A percentile compares a stretch with the other conserved stretches of the same genome.
Conservation (phyloP, 2,329 filamentous ascomycete genomes). For the Fusarium mexicanum region DNA sequence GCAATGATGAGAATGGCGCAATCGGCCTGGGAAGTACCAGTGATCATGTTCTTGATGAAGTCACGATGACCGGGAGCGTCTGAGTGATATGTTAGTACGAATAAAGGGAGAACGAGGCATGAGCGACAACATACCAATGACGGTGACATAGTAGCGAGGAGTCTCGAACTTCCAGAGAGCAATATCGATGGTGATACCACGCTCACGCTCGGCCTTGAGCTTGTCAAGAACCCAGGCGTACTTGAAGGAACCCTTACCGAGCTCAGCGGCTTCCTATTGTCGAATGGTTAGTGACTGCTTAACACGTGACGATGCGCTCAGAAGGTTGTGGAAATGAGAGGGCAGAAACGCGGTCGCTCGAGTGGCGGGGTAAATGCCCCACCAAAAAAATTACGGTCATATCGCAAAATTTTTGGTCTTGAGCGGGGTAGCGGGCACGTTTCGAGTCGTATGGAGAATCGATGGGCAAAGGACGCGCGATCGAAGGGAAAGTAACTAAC, state of each 20-base stretch:
- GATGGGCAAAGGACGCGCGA: constrained; percentile 16
- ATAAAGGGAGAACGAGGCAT: not conserved
- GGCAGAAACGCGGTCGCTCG: constrained; percentile 10
- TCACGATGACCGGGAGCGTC: constrained; percentile 99
- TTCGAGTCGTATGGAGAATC: constrained; percentile 27
- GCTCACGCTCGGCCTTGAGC: constrained; percentile 99
- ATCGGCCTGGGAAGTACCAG: constrained; percentile 99
- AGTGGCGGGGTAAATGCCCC: constrained; percentile 34
- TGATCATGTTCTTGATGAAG: constrained; percentile 99
- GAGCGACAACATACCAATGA: constrained; percentile 77
- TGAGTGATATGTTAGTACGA: constrained; percentile 52
- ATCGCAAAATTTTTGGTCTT: constrained; percentile 31
- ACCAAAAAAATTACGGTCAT: constrained; percentile 22
- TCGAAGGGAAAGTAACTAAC: constrained; percentile 61
- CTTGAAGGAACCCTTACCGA: constrained; percentile 99
- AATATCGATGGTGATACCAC: constrained; percentile 99
- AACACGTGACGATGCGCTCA: constrained; percentile 15
- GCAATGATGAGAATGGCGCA: constrained; percentile 99
- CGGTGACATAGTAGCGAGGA: constrained; percentile 95
- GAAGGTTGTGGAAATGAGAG: constrained; percentile 4
- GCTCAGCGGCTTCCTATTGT: constrained; percentile 91
- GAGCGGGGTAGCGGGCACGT: constrained; percentile 7
- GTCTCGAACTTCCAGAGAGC: constrained; percentile 99
- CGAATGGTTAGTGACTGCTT: constrained; percentile 28
- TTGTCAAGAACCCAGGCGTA: constrained; percentile 99